These are phyloP conservation scores for Skeletonema marinoi DNA, from an alignment of 108 stramenopile genomes.

Conservation along the genomic window DNA sequence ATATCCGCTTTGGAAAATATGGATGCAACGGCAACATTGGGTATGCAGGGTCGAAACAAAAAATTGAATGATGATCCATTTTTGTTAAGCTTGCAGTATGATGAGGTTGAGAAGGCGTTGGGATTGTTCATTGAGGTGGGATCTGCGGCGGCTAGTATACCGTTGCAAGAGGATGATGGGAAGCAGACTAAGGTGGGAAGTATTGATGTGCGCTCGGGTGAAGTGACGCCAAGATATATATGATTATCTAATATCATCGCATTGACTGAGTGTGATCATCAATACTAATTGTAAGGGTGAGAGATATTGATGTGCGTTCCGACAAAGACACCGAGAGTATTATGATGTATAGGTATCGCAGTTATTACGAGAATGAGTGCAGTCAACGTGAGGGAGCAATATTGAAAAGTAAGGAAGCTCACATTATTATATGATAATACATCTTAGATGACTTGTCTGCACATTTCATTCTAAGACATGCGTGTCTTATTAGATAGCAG, in stretches of 20 bases:
- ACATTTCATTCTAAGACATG: no score
- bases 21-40: conserved; percentile 51
- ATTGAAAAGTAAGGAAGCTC: no score
- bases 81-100: conserved; percentile 9
- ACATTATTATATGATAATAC: no score
- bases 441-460: no score
- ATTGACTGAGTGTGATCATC: background rate
- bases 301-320: background rate
- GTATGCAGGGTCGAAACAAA: conserved; percentile 19
- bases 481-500: no score
- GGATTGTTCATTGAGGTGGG: conserved; percentile 8
- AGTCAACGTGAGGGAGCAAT: no score
- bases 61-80: conserved; percentile 3
- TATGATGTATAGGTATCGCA: no score
- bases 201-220: conserved; percentile 4
- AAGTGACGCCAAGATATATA: background rate
- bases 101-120: conserved; percentile 14
- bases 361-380: no score
- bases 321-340: no score
- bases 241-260: background rate
- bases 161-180: conserved; percentile 7
- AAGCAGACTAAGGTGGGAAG: conserved; percentile 9
- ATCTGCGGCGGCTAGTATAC: conserved; percentile 12
- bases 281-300: background rate
- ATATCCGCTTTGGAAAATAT: conserved; percentile 51